A percentile compares a stretch with the other conserved stretches of the same genome.
Evolutionary conservation across 2,329 filamentous ascomycete species (phyloP).

Genomic region (Elsinoe necatrix): DNA sequence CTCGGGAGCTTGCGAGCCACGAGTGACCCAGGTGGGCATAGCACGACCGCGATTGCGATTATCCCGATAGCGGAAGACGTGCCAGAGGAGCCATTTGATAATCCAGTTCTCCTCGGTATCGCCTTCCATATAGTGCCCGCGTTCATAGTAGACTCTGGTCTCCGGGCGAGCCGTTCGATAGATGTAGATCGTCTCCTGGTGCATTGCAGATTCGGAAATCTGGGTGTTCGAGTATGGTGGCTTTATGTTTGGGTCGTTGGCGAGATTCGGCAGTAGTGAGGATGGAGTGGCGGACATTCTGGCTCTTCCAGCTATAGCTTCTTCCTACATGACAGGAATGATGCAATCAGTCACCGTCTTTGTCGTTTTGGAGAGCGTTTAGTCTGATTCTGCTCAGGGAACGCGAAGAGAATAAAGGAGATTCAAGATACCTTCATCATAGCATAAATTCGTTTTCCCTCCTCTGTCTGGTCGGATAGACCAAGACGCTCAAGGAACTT

Average conservation of each 20-base stretch:
- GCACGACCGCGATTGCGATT: conserved; percentile 29
- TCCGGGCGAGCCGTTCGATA: conserved; percentile 33
- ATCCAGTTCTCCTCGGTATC: conserved; percentile 43
- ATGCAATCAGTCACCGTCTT: background rate
- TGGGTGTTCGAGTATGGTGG: conserved; percentile 40
- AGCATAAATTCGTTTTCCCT: conserved; percentile 32
- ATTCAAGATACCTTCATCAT: conserved; percentile 35
- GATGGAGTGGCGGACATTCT: conserved; percentile 33
- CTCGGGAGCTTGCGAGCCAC: background rate
- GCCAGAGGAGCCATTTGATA: conserved; percentile 45
- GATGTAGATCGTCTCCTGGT: conserved; percentile 37
- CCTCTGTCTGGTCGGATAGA: conserved; percentile 31
- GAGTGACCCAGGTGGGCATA: conserved; percentile 19
- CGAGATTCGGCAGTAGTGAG: conserved; percentile 33
- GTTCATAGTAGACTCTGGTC: conserved; percentile 35
- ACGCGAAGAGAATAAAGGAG: background rate
- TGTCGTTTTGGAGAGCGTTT: background rate
- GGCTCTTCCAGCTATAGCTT: conserved; percentile 36
- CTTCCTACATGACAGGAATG: conserved; percentile 28
- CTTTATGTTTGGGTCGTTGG: conserved; percentile 26
- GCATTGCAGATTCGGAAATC: conserved; percentile 41
- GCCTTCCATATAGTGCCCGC: conserved; percentile 34
- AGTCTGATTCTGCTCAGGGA: background rate
- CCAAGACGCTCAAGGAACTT: conserved; percentile 37
- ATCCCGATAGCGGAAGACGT: conserved; percentile 42